A percentile compares a stretch with the other conserved stretches of the same genome.
Conservation (phyloP, 345 rosid species). For the Aquilaria malaccensis region DNA sequence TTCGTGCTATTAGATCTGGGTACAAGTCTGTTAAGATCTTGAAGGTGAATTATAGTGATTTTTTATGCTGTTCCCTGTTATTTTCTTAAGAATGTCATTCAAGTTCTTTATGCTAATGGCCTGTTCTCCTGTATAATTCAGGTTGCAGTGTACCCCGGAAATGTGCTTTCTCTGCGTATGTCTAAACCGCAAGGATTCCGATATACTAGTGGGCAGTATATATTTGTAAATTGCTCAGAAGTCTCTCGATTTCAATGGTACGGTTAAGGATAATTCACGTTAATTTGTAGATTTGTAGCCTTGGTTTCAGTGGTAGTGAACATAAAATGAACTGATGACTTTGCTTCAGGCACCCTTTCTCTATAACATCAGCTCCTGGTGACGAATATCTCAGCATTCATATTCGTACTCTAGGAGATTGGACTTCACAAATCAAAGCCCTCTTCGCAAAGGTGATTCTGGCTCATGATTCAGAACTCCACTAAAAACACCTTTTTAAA, state of each 20-base stretch:
- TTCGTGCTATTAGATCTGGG: conserved; percentile 60
- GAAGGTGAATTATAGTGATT: conserved; percentile 41
- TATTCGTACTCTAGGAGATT: conserved; percentile 67
- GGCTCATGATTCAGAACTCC: not conserved
- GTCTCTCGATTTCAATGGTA: conserved; percentile 87
- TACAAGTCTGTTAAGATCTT: conserved; percentile 47
- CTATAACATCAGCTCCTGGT: conserved; percentile 60
- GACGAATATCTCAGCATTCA: conserved; percentile 59
- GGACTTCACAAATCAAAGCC: conserved; percentile 69
- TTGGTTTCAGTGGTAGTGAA: not conserved
- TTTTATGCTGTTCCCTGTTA: not conserved
- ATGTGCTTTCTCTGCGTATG: conserved; percentile 64
- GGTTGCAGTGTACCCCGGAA: conserved; percentile 86
- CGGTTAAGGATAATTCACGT: not conserved
- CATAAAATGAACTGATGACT: not conserved
- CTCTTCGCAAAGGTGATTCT: conserved; percentile 44
- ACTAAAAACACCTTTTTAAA: not conserved
- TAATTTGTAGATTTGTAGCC: not conserved
- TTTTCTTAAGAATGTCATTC: not conserved
- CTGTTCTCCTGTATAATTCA: conserved; percentile 17
- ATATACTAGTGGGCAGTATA: conserved; percentile 82
- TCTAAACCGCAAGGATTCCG: conserved; percentile 75
- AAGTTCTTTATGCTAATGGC: not conserved
- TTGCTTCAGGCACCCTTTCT: conserved; percentile 59
- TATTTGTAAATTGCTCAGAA: conserved; percentile 63